phyloP scores from a whole-genome alignment of 805 yeast species.

The Metschnikowia gelsemii region DNA sequence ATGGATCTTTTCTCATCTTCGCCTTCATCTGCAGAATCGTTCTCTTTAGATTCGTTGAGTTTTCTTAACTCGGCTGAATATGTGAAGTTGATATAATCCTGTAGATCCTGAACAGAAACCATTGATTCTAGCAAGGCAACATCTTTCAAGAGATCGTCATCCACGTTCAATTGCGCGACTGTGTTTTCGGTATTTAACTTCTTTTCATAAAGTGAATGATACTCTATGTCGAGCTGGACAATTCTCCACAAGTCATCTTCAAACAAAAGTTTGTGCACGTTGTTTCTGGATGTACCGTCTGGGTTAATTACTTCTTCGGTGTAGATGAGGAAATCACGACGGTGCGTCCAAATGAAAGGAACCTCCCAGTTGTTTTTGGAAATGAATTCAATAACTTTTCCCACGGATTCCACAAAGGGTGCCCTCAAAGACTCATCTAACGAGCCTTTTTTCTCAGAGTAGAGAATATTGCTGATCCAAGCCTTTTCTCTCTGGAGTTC shows the following conservation, averaged over 20 bases:
- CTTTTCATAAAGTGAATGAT: slow-evolving; percentile 79
- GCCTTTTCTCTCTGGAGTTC: slow-evolving; percentile 71
- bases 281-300: slow-evolving; percentile 35
- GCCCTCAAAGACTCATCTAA: slow-evolving; percentile 39
- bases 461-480: slow-evolving; percentile 74
- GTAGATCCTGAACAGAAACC: slow-evolving; percentile 82
- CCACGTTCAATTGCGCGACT: slow-evolving; percentile 50
- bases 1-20: slow-evolving; percentile 23
- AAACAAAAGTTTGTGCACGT: slow-evolving; percentile 52
- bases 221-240: slow-evolving; percentile 81
- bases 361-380: slow-evolving; percentile 82
- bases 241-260: slow-evolving; percentile 94
- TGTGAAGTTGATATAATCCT: slow-evolving; percentile 76
- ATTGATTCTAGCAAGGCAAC: slow-evolving; percentile 57
- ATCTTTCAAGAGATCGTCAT: slow-evolving; percentile 57
- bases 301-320: slow-evolving; percentile 47
- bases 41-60: slow-evolving; percentile 24
- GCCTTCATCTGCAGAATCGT: slow-evolving; percentile 26
- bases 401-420: slow-evolving; percentile 69
- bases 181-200: slow-evolving; percentile 59
- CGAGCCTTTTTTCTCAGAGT: slow-evolving; percentile 52
- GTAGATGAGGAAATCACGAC: slow-evolving; percentile 79
- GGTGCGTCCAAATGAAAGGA: slow-evolving; percentile 92
- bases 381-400: slow-evolving; percentile 66
- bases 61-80: slow-evolving; percentile 62